Evolutionary conservation across 2,329 filamentous ascomycete genomes (phyloP).

Genomic region (Botrytis hyacinthi): DNA sequence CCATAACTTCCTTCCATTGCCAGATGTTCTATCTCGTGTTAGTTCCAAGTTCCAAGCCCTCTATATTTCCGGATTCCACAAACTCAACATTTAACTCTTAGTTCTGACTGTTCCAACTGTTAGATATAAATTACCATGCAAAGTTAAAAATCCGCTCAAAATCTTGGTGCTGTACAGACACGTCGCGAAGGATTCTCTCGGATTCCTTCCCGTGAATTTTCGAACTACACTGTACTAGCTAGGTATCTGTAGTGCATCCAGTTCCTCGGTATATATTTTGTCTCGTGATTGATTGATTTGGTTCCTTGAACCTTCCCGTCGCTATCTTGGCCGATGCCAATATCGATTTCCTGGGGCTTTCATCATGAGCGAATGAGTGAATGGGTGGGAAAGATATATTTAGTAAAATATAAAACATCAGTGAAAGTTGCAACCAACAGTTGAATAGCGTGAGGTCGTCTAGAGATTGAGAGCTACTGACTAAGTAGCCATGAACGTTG

Average conservation of each 20-base stretch:
- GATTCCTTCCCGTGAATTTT: conserved; percentile 2
- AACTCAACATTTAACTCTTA: background rate
- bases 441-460: background rate
- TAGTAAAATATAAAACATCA: background rate
- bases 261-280: background rate
- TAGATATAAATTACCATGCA: background rate
- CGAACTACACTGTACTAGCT: background rate
- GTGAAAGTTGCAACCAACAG: background rate
- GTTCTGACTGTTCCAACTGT: background rate
- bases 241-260: conserved; percentile 1
- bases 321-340: background rate
- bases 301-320: background rate
- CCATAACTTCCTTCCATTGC: background rate
- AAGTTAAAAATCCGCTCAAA: background rate
- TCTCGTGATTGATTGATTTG: background rate
- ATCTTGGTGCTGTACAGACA: background rate
- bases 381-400: background rate
- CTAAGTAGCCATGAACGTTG: background rate
- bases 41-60: background rate
- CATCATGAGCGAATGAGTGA: background rate
- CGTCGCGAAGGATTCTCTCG: conserved; percentile 3
- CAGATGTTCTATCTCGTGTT: background rate
- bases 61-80: background rate
- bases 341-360: background rate
- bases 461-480: background rate